Base-by-base conservation (phyloP, 208 protist species). In the Naegleria fowleri region DNA sequence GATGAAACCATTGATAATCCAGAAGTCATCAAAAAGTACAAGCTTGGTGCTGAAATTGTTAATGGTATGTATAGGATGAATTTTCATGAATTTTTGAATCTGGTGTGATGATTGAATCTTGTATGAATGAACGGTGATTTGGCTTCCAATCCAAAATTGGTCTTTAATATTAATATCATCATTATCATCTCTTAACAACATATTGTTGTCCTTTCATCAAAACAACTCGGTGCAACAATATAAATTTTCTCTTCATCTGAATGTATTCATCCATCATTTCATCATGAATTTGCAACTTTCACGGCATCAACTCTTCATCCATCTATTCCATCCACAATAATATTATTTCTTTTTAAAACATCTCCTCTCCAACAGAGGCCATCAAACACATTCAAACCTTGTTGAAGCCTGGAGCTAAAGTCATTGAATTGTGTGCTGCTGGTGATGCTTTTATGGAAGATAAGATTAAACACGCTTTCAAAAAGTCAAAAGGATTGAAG, bases 21-120 rank as follows among this genome's bases (percentile, higher is more conserved):
- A 83, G 95, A 98, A 90, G 98, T 99, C 16, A 95, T 99, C 5
- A 96, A 98, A 93, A 98, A 98, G 92, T 99, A 99, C 95, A 98
- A 97, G 91, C 96, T 96, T 90, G 97, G 97, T 22, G 97, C 96
- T n/a, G 86, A 94, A 79, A 99, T 99, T 95, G 97, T 97, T 90
- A 99, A 99, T 91, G 95, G 94, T 95, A 92, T 89, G 93, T 92
- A 36, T 33, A 11, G 59, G 33, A 83, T 15, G 9, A 83, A 43
- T 13, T 85, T 85, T 39, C 40, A 43, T 13, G 13, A 39, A 22
- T 39, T 43, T 41, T 85, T 43, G 11, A 39, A 43, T 85, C 29
- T 39, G 5, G 0, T 7, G 16, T 43, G 19, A 43, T 41, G n/a
- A n/a, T 85, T n/a, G 11, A 41, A n/a, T 43, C 0, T 41, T 41